Percentiles rank a stretch among this genome's conserved stretches.
Conservation (phyloP, 2,329 filamentous ascomycete genomes). For the Hypoxylon rubiginosum region DNA sequence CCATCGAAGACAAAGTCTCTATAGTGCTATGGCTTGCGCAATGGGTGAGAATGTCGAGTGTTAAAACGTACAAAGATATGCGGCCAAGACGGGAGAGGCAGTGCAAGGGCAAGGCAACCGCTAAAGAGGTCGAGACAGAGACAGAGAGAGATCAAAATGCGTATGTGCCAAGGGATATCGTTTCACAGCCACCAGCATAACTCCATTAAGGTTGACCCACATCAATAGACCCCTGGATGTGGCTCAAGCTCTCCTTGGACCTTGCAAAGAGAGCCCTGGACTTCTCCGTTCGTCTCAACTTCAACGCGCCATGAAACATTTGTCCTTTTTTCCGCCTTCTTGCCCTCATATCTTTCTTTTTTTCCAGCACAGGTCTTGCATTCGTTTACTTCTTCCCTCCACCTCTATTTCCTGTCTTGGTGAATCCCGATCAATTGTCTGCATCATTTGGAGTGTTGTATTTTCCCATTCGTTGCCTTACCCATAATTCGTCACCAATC, state of each 20-base stretch:
- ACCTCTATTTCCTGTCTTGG: conserved; percentile 9
- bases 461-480: conserved; percentile 18
- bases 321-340: conserved; percentile 2
- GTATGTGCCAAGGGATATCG: not conserved
- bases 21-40: conserved; percentile 27
- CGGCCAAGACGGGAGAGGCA: conserved; percentile 32
- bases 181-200: not conserved
- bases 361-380: not conserved
- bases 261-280: not conserved
- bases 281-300: conserved; percentile 29
- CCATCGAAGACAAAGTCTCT: conserved; percentile 15
- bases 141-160: too few species aligned
- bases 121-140: not conserved
- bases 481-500: conserved; percentile 12
- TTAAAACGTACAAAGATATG: not conserved
- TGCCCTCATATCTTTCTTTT: not conserved
- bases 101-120: conserved; percentile 21
- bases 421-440: conserved; percentile 13
- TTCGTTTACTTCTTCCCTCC: conserved; percentile 25
- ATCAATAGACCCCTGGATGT: conserved; percentile 29
- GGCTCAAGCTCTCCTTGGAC: conserved; percentile 35
- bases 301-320: conserved; percentile 34
- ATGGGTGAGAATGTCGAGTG: not conserved
- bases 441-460: conserved; percentile 25
- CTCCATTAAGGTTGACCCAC: not conserved